Conservation (phyloP, 192 early-diverging fungal genomes). For the Funneliformis geosporum region DNA sequence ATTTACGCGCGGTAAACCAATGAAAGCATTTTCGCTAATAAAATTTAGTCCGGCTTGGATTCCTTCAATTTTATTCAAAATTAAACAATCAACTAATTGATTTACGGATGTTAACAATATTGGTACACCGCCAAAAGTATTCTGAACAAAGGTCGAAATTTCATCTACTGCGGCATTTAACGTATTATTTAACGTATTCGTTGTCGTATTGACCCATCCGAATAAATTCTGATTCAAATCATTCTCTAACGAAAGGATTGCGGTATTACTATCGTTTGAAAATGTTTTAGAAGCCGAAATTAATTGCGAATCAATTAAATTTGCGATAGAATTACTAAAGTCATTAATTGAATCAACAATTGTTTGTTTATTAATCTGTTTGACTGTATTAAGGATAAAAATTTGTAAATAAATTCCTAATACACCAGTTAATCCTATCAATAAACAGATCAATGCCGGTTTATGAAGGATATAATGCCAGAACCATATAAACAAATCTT, state of each 20-base stretch:
- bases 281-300: not conserved
- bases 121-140: slow-evolving; percentile 4
- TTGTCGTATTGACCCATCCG: slow-evolving; percentile 25
- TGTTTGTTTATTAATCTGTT: slow-evolving; percentile 25
- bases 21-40: slow-evolving; percentile 19
- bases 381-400: slow-evolving; percentile 25
- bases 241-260: slow-evolving; percentile 6
- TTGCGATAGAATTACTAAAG: slow-evolving; percentile 6
- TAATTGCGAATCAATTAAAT: slow-evolving; percentile 17
- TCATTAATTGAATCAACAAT: not conserved
- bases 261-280: slow-evolving; percentile 7
- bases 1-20: slow-evolving; percentile 28
- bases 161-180: slow-evolving; percentile 28
- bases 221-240: slow-evolving; percentile 10
- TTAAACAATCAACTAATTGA: slow-evolving; percentile 19
- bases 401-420: slow-evolving; percentile 34
- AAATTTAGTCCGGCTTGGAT: slow-evolving; percentile 17
- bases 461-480: slow-evolving; percentile 32
- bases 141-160: slow-evolving; percentile 5
- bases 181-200: slow-evolving; percentile 16
- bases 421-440: slow-evolving; percentile 36
- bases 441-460: slow-evolving; percentile 35
- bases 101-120: not conserved
- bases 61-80: slow-evolving; percentile 18
- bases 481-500: slow-evolving; percentile 39